These are phyloP conservation scores for Penicillium decumbens DNA, from an alignment of 2,329 filamentous ascomycete genomes.

Conservation along the genomic window DNA sequence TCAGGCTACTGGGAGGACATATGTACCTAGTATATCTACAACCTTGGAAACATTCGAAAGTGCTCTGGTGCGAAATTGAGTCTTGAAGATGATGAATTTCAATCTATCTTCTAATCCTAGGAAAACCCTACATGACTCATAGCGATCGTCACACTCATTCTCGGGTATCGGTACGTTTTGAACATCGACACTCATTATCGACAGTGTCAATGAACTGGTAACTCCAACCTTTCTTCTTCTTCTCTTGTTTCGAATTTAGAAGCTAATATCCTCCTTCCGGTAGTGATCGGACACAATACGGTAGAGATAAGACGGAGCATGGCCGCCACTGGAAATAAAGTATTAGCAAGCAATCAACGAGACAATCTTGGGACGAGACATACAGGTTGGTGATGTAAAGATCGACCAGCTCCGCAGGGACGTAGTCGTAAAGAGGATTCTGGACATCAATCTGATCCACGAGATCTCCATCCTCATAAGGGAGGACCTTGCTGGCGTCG, in stretches of 20 bases:
- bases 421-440: slow-evolving; percentile 76
- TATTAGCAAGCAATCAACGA: slow-evolving; percentile 11
- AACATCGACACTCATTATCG: no score
- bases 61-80: background rate
- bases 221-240: slow-evolving; percentile 6
- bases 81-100: slow-evolving; percentile 1
- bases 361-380: slow-evolving; percentile 32
- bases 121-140: slow-evolving; percentile 11
- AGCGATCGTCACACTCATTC: slow-evolving; percentile 19
- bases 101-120: slow-evolving; percentile 3
- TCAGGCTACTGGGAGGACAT: no score
- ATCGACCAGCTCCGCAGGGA: slow-evolving; percentile 64
- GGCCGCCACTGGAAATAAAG: slow-evolving; percentile 48
- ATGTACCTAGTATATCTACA: no score
- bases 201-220: background rate
- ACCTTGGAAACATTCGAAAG: no score
- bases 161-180: slow-evolving; percentile 21
- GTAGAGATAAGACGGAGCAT: slow-evolving; percentile 62
- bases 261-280: slow-evolving; percentile 56
- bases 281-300: slow-evolving; percentile 64
- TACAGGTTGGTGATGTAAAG: slow-evolving; percentile 72
- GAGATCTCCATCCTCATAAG: slow-evolving; percentile 72
- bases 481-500: slow-evolving; percentile 69
- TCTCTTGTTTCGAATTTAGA: slow-evolving; percentile 24
- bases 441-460: slow-evolving; percentile 73